Percentiles rank a stretch among this genome's conserved stretches.
These are phyloP conservation scores for Komagataella phaffii DNA, from an alignment of 805 yeast species.

Conservation along the genomic window DNA sequence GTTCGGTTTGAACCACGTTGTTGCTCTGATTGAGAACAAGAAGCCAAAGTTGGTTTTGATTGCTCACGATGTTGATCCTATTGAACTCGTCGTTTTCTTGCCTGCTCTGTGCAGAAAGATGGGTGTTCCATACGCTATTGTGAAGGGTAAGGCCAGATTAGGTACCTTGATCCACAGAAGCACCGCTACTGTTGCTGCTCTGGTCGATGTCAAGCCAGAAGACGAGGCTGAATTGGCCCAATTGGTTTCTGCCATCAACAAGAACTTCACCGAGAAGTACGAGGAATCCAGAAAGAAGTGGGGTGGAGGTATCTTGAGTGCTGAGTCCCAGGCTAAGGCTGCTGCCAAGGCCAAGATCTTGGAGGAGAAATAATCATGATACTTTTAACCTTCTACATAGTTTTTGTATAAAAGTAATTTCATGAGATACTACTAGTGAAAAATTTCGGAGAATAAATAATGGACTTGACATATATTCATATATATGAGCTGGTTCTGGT, in stretches of 20 bases:
- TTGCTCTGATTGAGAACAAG: slow-evolving; percentile 93
- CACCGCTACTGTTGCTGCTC: slow-evolving; percentile 94
- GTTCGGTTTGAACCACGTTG: slow-evolving; percentile 99
- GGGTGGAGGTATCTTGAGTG: slow-evolving; percentile 99
- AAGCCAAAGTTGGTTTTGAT: slow-evolving; percentile 94
- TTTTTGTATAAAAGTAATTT: background rate
- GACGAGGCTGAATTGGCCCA: slow-evolving; percentile 93
- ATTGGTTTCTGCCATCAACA: slow-evolving; percentile 83
- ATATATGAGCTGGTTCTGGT: background rate
- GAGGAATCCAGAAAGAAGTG: slow-evolving; percentile 96
- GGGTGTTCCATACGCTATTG: slow-evolving; percentile 98
- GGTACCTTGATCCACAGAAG: slow-evolving; percentile 96
- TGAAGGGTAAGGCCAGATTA: slow-evolving; percentile 97
- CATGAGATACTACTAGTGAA: background rate
- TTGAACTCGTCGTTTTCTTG: slow-evolving; percentile 91
- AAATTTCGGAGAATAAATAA: background rate
- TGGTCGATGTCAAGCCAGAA: slow-evolving; percentile 89
- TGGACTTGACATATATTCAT: background rate
- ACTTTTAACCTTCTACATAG: background rate
- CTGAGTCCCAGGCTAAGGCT: slow-evolving; percentile 68
- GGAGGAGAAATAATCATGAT: background rate
- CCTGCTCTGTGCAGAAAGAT: slow-evolving; percentile 99
- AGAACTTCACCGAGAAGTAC: slow-evolving; percentile 88
- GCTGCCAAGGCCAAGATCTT: background rate
- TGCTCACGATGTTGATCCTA: slow-evolving; percentile 99